These are phyloP conservation scores for Corinectria fuckeliana DNA, from an alignment of 2,329 filamentous ascomycete species.

Conservation along the genomic window DNA sequence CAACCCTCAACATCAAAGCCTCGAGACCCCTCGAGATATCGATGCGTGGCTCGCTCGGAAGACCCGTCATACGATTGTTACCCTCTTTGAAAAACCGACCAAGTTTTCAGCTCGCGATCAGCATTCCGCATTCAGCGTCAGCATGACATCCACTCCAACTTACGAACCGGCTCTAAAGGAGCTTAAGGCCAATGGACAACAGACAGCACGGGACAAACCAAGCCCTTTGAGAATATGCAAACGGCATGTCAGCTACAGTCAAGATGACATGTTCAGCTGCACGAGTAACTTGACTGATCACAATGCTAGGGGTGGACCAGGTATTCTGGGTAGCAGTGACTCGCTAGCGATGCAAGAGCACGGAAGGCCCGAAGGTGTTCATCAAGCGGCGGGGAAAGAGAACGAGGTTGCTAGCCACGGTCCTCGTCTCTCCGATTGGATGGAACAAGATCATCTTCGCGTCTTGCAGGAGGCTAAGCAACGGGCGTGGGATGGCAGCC, in stretches of 20 bases:
- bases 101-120: background rate
- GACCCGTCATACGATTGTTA: background rate
- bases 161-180: constrained; percentile 37
- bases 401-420: constrained; percentile 12
- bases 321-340: constrained; percentile 17
- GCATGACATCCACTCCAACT: constrained; percentile 47
- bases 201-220: constrained; percentile 41
- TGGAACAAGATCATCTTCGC: background rate
- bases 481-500: constrained; percentile 20
- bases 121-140: background rate
- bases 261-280: constrained; percentile 26
- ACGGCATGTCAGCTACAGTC: constrained; percentile 25
- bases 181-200: constrained; percentile 37
- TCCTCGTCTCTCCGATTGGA: background rate
- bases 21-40: background rate
- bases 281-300: constrained; percentile 36
- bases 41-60: background rate
- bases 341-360: constrained; percentile 47
- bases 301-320: constrained; percentile 24
- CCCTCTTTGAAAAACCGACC: background rate
- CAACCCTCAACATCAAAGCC: background rate
- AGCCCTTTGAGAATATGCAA: constrained; percentile 60
- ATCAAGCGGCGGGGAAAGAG: constrained; percentile 25
- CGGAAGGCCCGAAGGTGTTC: constrained; percentile 29
- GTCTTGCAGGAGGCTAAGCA: constrained; percentile 12